Percentiles rank a stretch among this genome's conserved stretches.
Evolutionary conservation across 495 filamentous ascomycete species (phyloP).

Genomic region (Neurospora sp.): DNA sequence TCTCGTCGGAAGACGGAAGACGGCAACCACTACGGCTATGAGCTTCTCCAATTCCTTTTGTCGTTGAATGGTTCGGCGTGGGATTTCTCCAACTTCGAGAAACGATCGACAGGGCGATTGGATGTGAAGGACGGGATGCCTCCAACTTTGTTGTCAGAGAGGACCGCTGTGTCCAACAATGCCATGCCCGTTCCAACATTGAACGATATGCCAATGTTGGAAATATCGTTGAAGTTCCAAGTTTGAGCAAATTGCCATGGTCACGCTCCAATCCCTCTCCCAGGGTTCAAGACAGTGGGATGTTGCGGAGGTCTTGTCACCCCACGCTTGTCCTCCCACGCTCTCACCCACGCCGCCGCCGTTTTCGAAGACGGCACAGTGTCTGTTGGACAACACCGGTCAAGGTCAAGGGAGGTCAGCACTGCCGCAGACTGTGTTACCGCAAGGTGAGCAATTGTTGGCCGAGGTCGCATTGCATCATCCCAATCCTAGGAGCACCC

Average conservation of each 20-base stretch:
- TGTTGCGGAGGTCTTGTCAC: not conserved
- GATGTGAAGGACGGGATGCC: not conserved
- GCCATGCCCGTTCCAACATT: not conserved
- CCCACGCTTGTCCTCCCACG: not conserved
- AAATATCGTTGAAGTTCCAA: not conserved
- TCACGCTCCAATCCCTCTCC: not conserved
- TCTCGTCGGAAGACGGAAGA: not conserved
- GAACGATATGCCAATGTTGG: not conserved
- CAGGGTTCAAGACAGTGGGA: not conserved
- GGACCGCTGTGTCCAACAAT: not conserved
- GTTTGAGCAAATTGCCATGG: not conserved
- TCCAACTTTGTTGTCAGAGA: not conserved
- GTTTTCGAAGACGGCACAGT: not conserved
- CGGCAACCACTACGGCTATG: not conserved
- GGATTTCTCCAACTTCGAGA: not conserved
- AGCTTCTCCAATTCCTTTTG: not conserved
- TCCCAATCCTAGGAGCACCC: not conserved
- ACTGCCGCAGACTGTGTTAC: not conserved
- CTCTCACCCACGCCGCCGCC: not conserved
- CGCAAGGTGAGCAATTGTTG: not conserved
- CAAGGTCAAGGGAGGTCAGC: not conserved
- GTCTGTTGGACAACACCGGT: not conserved
- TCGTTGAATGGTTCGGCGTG: not conserved
- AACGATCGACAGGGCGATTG: not conserved
- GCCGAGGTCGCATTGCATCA: not conserved